Evolutionary conservation across 306 rosid species (phyloP), one percentile per base, ranked within the genome.

Genomic region (Citrullus mucosospermus): DNA sequence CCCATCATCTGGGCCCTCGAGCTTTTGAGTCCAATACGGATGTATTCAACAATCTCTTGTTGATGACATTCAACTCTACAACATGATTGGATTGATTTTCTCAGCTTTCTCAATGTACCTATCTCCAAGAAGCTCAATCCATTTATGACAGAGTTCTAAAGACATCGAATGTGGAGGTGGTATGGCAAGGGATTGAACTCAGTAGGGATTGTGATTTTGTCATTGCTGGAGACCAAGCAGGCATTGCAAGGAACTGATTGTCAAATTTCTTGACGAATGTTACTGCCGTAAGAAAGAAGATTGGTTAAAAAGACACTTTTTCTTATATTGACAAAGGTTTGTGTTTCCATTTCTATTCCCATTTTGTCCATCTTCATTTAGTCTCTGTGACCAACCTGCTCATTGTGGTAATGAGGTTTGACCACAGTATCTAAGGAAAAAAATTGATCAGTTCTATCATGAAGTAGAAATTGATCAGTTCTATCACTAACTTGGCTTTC

Each of bases 241-340:
- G 20, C 79, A 28, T 0, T 18, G 66, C 8, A 71, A 59, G 39
- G 63, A 51, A 30, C 9, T 12, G 57, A 67, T 60, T 9, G 82
- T 65, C 25, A 30, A 75, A 28, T 80, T 78, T 56, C 66, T 75
- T 3, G 78, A 80, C 0, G 65, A 76, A 18, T 85, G 86, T 32
- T 55, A 18, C 81, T 48, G 10, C 50, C 78, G 83, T 54, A 55
- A 39, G 61, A 78, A 63, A 63, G 75, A 30, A 22, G 50, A 72
- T 85, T 3, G 20, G 20, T 20, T 58, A 25, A 50, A 30, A 54
- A n/a, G 60, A 30, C 0, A 68, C 0, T 28, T 4, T 25, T 66
- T 38, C 72, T 67, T 68, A 17, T 68, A 41, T 68, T 4, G 51
- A 20, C 16, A 1, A 80, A 2, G 57, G 25, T 51, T 17, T 46